Conservation (phyloP, 1,139 yeast species). For the Tardiomyces blankii region DNA sequence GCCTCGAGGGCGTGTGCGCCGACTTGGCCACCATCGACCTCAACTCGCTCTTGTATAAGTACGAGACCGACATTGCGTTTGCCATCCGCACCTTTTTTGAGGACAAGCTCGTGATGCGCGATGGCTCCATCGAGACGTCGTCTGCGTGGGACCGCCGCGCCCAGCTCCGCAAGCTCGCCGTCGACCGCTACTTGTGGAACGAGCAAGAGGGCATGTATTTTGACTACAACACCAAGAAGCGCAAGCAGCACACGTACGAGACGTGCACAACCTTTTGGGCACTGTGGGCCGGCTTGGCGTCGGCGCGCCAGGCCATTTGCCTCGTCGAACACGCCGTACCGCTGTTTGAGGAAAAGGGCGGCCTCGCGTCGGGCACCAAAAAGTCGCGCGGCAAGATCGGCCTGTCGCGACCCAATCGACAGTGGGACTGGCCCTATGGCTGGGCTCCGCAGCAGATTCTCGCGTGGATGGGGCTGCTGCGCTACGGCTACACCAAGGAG, state of each 20-base stretch:
- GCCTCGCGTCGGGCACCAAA: conserved; percentile 78
- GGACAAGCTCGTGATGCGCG: conserved; percentile 33
- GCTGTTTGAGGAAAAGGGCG: conserved; percentile 78
- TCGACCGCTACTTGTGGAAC: conserved; percentile 76
- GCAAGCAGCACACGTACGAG: conserved; percentile 55
- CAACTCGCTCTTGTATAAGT: conserved; percentile 78
- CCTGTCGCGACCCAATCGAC: conserved; percentile 69
- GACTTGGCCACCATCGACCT: conserved; percentile 84
- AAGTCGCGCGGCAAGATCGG: conserved; percentile 65
- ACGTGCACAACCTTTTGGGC: conserved; percentile 93
- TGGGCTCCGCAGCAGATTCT: conserved; percentile 99
- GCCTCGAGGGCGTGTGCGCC: conserved; percentile 86
- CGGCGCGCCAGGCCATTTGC: conserved; percentile 58
- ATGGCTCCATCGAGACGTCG: conserved; percentile 39
- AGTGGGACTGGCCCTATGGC: conserved; percentile 97
- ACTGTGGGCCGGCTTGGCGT: conserved; percentile 72
- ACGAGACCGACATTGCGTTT: conserved; percentile 73
- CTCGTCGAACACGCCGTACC: conserved; percentile 52
- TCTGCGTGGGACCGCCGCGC: conserved; percentile 54
- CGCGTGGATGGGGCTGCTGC: conserved; percentile 78
- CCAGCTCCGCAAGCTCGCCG: conserved; percentile 38
- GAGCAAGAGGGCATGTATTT: conserved; percentile 68
- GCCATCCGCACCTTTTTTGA: conserved; percentile 48
- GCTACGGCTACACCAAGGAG: conserved; percentile 59
- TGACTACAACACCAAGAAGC: conserved; percentile 64